These are phyloP conservation scores for Pythium dissimile DNA, from an alignment of 352 stramenopile species.

Conservation along the genomic window DNA sequence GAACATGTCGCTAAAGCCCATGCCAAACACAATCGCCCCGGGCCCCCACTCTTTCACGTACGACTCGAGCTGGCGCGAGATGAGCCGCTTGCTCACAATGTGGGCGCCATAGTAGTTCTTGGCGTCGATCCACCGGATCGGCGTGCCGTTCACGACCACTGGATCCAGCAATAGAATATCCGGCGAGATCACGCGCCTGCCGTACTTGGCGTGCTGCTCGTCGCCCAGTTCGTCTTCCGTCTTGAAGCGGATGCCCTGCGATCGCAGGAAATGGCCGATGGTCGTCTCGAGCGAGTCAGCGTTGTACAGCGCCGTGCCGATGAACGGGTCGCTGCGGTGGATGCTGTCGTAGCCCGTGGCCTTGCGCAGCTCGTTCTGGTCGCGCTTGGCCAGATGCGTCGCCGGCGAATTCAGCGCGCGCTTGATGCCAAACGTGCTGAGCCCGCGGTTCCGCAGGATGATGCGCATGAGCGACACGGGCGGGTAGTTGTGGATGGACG, in stretches of 20 bases:
- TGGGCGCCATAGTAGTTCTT: slow-evolving; percentile 90
- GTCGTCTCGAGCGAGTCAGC: slow-evolving; percentile 68
- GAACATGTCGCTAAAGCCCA: slow-evolving; percentile 88
- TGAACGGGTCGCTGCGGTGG: slow-evolving; percentile 80
- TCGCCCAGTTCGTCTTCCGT: slow-evolving; percentile 67
- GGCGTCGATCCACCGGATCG: slow-evolving; percentile 84
- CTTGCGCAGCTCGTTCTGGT: slow-evolving; percentile 68
- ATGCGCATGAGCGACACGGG: slow-evolving; percentile 82
- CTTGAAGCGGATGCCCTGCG: slow-evolving; percentile 66
- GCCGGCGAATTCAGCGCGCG: slow-evolving; percentile 44
- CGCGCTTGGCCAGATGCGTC: slow-evolving; percentile 56
- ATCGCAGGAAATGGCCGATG: slow-evolving; percentile 69
- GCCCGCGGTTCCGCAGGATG: slow-evolving; percentile 62
- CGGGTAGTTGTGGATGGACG: slow-evolving; percentile 72
- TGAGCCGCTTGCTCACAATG: slow-evolving; percentile 84
- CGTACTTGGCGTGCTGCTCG: slow-evolving; percentile 62
- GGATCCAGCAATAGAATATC: slow-evolving; percentile 81
- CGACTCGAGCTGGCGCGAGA: slow-evolving; percentile 73
- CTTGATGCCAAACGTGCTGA: slow-evolving; percentile 39
- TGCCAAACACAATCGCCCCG: slow-evolving; percentile 81
- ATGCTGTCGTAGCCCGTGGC: slow-evolving; percentile 78
- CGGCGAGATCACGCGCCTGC: slow-evolving; percentile 71
- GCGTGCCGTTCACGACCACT: slow-evolving; percentile 78
- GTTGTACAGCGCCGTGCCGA: slow-evolving; percentile 67
- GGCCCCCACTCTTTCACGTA: slow-evolving; percentile 88